phyloP scores from a whole-genome alignment of 2,329 filamentous ascomycete species.

The Fusarium falciforme region DNA sequence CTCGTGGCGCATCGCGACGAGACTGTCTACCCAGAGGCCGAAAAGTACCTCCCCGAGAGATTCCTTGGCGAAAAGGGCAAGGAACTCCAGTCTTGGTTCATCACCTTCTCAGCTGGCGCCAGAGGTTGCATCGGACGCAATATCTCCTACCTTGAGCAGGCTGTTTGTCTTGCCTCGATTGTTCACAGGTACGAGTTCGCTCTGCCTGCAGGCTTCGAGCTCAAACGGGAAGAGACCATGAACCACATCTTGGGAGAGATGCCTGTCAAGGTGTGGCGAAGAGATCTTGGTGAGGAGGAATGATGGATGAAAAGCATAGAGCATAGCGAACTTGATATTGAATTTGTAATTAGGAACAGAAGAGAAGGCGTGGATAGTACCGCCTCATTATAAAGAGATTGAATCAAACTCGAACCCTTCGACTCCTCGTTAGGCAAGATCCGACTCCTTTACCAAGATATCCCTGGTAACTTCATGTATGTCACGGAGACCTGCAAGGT shows the following conservation, averaged over 20 bases:
- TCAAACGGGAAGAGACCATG: not conserved
- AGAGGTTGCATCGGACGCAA: not conserved
- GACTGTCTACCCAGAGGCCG: not conserved
- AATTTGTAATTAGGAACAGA: not conserved
- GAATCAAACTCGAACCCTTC: not conserved
- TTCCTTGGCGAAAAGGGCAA: not conserved
- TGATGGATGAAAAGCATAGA: not conserved
- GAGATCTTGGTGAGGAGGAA: not conserved
- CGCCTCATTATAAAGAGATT: not conserved
- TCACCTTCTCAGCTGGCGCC: constrained; percentile 1
- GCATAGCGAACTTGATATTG: not conserved
- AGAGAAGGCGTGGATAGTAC: too few species aligned
- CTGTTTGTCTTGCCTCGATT: not conserved
- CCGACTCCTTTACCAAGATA: not conserved
- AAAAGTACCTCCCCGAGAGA: not conserved
- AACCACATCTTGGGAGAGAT: constrained; percentile 1
- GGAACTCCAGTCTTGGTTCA: not conserved
- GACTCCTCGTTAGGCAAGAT: not conserved
- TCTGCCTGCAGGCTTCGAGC: not conserved
- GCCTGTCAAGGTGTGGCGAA: constrained; percentile 2
- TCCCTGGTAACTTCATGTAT: constrained; percentile 14
- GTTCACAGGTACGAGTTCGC: constrained; percentile 2
- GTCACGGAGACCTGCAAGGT: constrained; percentile 23
- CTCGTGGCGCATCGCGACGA: not conserved
- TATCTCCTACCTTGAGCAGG: constrained; percentile 1